Evolutionary conservation across 768 basidiomycete species (phyloP), one percentile per base, ranked within the genome.

Genomic region (Termitomyces eurrhizus): DNA sequence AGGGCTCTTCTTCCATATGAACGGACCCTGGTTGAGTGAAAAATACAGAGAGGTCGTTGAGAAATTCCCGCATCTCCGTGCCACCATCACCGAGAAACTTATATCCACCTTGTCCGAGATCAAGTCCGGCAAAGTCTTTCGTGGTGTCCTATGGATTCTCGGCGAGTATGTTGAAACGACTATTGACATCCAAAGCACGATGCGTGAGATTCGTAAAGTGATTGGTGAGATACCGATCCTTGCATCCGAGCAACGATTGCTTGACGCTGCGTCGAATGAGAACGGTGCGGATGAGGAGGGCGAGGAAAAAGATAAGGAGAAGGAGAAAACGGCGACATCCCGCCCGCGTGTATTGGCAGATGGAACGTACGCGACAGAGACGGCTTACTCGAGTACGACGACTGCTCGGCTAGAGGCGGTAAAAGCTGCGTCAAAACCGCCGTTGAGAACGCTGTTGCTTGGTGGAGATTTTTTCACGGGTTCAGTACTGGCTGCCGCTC

Each of bases 381-480:
- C 93, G 1, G 93, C 92, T 13, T 98, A 88, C 75, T 86, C 83
- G 29, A 83, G 82, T 55, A 73, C 81, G n/a, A 78, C 77, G 37
- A 74, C 82, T 39, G 87, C 87, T 6, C 81, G 81, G 61, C 73
- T 91, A 56, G 93, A 96, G 66, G 87, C 89, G 42, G 90, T 90
- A 63, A 93, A 93, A 73, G 83, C 90, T 41, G 91, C 93, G 36
- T 75, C 86, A 5, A 98, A 97, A 73, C 96, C 97, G 0, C 95
- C 97, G 24, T 74, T 98, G 53, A 78, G 97, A 71, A 83, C 93
- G 4, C 76, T 98, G 50, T 84, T 99, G 49, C 82, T 98, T 45
- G 92, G 91, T 18, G 97, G 97, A 21, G 97, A 99, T 75, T 99
- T 96, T 78, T 99, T 94, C 77, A 98, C 97, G 3, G 94, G 92